A percentile compares a stretch with the other conserved stretches of the same genome.
Conservation (phyloP, 1,139 yeast genomes). For the Protomyces inouyei region DNA sequence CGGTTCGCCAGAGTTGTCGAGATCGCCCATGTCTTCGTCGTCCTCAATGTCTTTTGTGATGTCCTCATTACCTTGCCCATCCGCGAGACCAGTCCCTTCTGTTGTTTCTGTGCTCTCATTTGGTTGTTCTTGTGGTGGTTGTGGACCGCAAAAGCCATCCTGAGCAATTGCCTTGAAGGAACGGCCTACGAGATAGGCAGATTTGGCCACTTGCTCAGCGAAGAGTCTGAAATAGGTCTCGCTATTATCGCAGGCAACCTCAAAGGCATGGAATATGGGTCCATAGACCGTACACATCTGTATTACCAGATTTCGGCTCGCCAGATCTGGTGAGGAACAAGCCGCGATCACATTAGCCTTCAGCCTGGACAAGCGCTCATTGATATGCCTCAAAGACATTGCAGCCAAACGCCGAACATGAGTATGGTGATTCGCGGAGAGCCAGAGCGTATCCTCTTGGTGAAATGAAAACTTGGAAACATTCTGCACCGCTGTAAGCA, state of each 20-base stretch:
- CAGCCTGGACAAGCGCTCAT: neutral
- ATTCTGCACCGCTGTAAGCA: conserved; percentile 44
- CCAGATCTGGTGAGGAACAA: neutral
- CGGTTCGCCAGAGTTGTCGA: conserved; percentile 64
- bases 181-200: conserved; percentile 39
- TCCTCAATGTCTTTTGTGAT: conserved; percentile 84
- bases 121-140: conserved; percentile 60
- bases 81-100: conserved; percentile 94
- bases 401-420: neutral
- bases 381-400: neutral
- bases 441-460: neutral
- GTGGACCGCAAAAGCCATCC: conserved; percentile 94
- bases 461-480: neutral
- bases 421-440: neutral
- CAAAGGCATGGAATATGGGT: conserved; percentile 4
- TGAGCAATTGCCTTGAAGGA: conserved; percentile 51
- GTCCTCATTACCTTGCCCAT: conserved; percentile 83
- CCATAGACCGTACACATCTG: conserved; percentile 2
- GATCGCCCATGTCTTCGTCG: conserved; percentile 84
- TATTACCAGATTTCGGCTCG: neutral
- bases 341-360: neutral
- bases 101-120: conserved; percentile 40
- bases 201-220: conserved; percentile 38
- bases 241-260: neutral
- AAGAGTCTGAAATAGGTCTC: neutral